Conservation (phyloP, 2,329 filamentous ascomycete species). For the Mycosphaerelloides madeirae region DNA sequence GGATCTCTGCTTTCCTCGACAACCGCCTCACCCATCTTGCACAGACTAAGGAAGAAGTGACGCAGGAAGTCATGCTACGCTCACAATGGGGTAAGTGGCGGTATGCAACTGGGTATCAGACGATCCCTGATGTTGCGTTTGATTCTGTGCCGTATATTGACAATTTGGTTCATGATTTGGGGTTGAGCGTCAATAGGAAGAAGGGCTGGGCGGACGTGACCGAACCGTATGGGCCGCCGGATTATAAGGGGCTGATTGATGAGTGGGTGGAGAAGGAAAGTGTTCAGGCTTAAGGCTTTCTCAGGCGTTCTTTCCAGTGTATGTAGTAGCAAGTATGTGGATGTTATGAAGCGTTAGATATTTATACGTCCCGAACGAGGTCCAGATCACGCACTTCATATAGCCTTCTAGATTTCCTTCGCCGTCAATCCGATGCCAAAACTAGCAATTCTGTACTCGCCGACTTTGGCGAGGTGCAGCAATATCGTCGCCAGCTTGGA, state of each 20-base stretch:
- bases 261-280: conserved; percentile 43
- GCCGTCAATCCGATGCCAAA: too few relatives aligned
- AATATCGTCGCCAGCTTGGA: too few relatives aligned
- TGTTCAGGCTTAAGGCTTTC: conserved; percentile 11
- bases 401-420: too few relatives aligned
- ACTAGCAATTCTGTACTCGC: too few relatives aligned
- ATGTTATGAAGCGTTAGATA: too few relatives aligned
- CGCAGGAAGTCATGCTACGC: conserved; percentile 50
- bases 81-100: conserved; percentile 66
- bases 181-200: conserved; percentile 55
- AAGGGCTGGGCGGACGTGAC: conserved; percentile 49
- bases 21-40: conserved; percentile 40
- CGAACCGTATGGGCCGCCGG: conserved; percentile 54
- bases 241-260: conserved; percentile 52
- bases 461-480: too few relatives aligned
- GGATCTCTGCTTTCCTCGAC: conserved; percentile 59
- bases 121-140: conserved; percentile 67
- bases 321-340: too few relatives aligned
- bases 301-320: too few relatives aligned
- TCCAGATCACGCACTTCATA: too few relatives aligned
- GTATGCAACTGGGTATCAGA: conserved; percentile 62
- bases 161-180: conserved; percentile 61
- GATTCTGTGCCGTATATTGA: conserved; percentile 72
- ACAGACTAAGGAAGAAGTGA: conserved; percentile 37
- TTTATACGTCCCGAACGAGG: too few relatives aligned